Base-by-base conservation (phyloP, 2,329 filamentous ascomycete species). In the Ophiostoma montium region DNA sequence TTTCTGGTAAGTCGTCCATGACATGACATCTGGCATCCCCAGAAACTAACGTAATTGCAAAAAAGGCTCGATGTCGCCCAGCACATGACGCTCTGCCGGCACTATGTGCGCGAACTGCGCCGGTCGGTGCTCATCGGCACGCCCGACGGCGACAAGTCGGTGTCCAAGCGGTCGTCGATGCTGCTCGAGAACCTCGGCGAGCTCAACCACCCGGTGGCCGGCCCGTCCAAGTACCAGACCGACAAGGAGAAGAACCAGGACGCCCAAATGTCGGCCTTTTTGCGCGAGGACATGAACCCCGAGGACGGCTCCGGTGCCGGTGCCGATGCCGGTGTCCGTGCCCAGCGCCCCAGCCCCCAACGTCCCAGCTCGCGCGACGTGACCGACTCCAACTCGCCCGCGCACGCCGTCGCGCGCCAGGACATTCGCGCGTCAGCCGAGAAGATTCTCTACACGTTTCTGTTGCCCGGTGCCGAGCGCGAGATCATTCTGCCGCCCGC, bases 401-500 rank as follows among this genome's bases (percentile, higher is more conserved):
- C 80, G 3, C 85, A 94, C 61, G 84, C 82, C 1, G 87, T 95
- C 39, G 78, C 83, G n/a, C 77, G 92, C 55, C 80, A 87, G 54
- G 92, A 98, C 60, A 88, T 98, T 57, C 79, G 88, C 50, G 84
- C 88, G 10, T 95, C 87, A 3, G 94, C 94, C 0, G 92, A 96
- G 69, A 95, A 95, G 74, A 95, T 98, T 46, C 75, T 98, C n/a
- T 98, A 95, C 68, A 96, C 90, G 1, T 98, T 92, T 62, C 73
- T 98, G 6, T 78, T 98, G 2, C 88, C 89, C 0, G 89, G 88
- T n/a, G 86, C 92, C 0, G 92, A 98, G 68, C 80, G 94, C 57
- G 92, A 98, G 66, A 96, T 98, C 57, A 88, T 89, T 43, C 76
- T 98, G 6, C 90, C 92, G 0, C 84, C 89, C 53, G 80, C 80